Conservation (phyloP, 2,329 filamentous ascomycete species). For the Pseudocercospora musae region DNA sequence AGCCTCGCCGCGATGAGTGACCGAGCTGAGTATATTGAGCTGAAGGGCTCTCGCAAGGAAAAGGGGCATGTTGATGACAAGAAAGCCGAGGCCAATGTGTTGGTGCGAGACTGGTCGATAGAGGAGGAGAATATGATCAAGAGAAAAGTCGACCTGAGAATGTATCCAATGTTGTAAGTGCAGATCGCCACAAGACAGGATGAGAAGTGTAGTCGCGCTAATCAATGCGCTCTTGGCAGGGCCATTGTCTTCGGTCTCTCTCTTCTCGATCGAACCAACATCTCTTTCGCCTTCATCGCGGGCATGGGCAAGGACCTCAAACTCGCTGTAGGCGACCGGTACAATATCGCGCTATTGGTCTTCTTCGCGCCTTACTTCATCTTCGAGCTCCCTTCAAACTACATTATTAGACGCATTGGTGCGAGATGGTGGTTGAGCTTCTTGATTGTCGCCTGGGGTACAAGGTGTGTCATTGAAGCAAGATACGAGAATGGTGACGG, state of each 20-base stretch:
- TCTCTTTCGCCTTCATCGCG: constrained; percentile 58
- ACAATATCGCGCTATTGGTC: constrained; percentile 8
- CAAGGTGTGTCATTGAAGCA: not conserved
- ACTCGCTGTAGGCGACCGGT: not conserved
- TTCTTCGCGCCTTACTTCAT: constrained; percentile 11
- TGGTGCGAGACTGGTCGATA: constrained; percentile 25
- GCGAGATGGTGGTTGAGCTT: constrained; percentile 1
- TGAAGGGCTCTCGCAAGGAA: not conserved
- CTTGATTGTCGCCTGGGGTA: constrained; percentile 3
- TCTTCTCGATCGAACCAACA: constrained; percentile 74
- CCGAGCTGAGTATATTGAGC: not conserved
- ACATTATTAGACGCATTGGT: constrained; percentile 5
- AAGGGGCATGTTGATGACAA: not conserved
- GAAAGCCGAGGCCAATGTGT: not conserved
- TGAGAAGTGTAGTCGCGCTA: not conserved
- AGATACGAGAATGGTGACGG: not conserved
- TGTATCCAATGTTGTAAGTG: constrained; percentile 29
- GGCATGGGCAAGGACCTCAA: constrained; percentile 10
- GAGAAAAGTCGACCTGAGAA: constrained; percentile 4
- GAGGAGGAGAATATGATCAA: constrained; percentile 27
- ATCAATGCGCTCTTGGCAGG: not conserved
- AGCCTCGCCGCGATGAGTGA: not conserved
- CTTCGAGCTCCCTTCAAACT: constrained; percentile 5
- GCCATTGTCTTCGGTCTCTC: constrained; percentile 50
- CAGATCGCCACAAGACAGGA: not conserved